A percentile compares a stretch with the other conserved stretches of the same genome.
Conservation (phyloP, 2,329 filamentous ascomycete genomes). For the Talaromyces islandicus region DNA sequence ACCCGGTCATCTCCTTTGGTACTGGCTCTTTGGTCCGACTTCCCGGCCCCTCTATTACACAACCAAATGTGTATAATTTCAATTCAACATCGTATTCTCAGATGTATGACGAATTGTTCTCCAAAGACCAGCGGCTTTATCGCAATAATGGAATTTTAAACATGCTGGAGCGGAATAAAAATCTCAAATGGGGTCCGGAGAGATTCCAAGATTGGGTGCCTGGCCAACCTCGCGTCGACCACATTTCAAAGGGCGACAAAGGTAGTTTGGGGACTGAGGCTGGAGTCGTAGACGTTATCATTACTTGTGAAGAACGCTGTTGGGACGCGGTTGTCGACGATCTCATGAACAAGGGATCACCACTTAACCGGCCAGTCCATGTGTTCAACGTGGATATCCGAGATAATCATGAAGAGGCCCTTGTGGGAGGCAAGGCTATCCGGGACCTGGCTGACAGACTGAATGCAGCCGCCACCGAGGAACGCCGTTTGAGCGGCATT, state of each 20-base stretch:
- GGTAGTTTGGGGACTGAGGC: conserved; percentile 78
- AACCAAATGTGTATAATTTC: conserved; percentile 97
- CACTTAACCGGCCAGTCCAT: conserved; percentile 87
- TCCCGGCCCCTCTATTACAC: conserved; percentile 81
- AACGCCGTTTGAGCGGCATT: conserved; percentile 61
- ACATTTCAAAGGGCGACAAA: conserved; percentile 61
- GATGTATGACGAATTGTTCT: conserved; percentile 85
- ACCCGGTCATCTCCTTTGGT: conserved; percentile 96
- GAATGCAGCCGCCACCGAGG: conserved; percentile 72
- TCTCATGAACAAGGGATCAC: conserved; percentile 74
- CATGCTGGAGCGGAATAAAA: conserved; percentile 89
- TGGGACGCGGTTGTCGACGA: conserved; percentile 98
- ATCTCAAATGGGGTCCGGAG: conserved; percentile 92
- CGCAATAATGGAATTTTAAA: conserved; percentile 87
- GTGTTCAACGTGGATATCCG: conserved; percentile 98
- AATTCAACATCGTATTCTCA: conserved; percentile 92
- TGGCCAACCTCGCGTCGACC: conserved; percentile 73
- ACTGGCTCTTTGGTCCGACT: conserved; percentile 91
- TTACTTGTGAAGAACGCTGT: conserved; percentile 95
- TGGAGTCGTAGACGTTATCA: conserved; percentile 86
- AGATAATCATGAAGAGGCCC: conserved; percentile 95
- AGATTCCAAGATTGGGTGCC: conserved; percentile 97
- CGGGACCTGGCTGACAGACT: conserved; percentile 81
- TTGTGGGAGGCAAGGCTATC: conserved; percentile 84
- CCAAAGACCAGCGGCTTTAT: conserved; percentile 83